These are phyloP conservation scores for Talaromyces nanjingensis DNA, from an alignment of 495 filamentous ascomycete species.

Conservation along the genomic window DNA sequence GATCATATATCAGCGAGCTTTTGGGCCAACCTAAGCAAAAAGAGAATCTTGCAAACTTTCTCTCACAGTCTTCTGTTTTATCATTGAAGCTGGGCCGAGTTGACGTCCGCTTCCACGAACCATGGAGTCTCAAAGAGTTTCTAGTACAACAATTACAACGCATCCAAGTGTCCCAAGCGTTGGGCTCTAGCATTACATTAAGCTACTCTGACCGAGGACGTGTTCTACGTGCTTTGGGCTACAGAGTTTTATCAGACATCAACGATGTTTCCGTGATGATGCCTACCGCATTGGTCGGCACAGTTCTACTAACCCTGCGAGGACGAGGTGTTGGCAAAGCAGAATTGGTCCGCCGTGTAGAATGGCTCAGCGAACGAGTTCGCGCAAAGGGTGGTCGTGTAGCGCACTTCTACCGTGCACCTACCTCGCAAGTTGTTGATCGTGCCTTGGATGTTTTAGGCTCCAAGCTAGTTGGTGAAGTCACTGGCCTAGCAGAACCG, in stretches of 20 bases:
- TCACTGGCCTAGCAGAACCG: slow-evolving; percentile 72
- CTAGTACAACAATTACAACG: slow-evolving; percentile 62
- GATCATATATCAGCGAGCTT: slow-evolving; percentile 87
- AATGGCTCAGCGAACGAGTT: slow-evolving; percentile 86
- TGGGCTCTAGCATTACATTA: slow-evolving; percentile 30
- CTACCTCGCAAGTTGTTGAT: slow-evolving; percentile 75
- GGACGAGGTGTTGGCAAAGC: slow-evolving; percentile 84
- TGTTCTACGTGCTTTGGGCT: slow-evolving; percentile 79
- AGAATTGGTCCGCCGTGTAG: slow-evolving; percentile 78
- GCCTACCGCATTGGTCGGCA: slow-evolving; percentile 93
- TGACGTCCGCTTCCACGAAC: slow-evolving; percentile 91
- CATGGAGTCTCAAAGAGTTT: slow-evolving; percentile 82
- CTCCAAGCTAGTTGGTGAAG: slow-evolving; percentile 72
- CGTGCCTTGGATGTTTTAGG: slow-evolving; percentile 88
- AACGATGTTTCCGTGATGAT: slow-evolving; percentile 95
- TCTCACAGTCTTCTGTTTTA: slow-evolving; percentile 81
- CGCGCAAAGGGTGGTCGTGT: slow-evolving; percentile 79
- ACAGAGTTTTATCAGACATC: slow-evolving; percentile 86
- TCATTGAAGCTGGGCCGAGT: slow-evolving; percentile 85
- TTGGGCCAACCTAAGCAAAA: slow-evolving; percentile 90
- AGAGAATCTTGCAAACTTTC: slow-evolving; percentile 83
- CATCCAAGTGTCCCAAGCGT: slow-evolving; percentile 24
- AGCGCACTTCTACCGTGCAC: slow-evolving; percentile 80
- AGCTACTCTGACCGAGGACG: slow-evolving; percentile 45
- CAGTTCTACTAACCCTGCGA: slow-evolving; percentile 82